Base-by-base conservation (phyloP, 306 rosid species). In the Albizia julibrissin region DNA sequence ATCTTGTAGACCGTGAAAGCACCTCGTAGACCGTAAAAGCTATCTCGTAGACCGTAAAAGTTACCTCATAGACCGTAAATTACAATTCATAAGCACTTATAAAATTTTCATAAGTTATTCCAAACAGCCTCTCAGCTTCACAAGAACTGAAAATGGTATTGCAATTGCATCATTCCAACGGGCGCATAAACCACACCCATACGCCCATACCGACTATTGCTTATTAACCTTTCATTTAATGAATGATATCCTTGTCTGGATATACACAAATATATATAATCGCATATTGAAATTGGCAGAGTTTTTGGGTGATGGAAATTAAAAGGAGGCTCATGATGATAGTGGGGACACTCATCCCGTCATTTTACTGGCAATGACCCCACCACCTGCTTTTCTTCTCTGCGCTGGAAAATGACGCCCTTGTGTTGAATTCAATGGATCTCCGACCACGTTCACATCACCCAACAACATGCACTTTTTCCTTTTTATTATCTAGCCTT, bases 311-410 rank as follows among this genome's bases (percentile, higher is more conserved):
- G 40, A 64, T 43, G 27, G 52, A 47, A 14, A 47, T 14, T 27
- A 33, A 12, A 27, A 26, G 40, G 8, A 44, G 1, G 34, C 39
- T 64, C 24, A 16, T 42, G 8, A 50, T 74, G 69, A 13, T 4
- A 29, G 10, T 19, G 43, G 72, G 66, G 50, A 64, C 40, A 21
- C 52, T 40, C 49, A 8, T 10, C 3, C 24, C 66, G 21, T 78
- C 74, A 7, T 59, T 13, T 14, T 14, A 27, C 21, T 16, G 27
- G 61, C 47, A 18, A 9, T 80, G 87, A 80, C 81, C 86, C 85
- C 40, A 81, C 70, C 74, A 1, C 24, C 72, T 40, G 76, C 72
- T 76, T 77, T 61, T n/a, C 33, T 56, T 74, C 39, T 12, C 22
- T 6, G 29, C 0, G 40, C n/a, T 72, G 71, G 81, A 76, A 76